Evolutionary conservation across 2,329 filamentous ascomycete species (phyloP).

Genomic region (Microsporum canis): DNA sequence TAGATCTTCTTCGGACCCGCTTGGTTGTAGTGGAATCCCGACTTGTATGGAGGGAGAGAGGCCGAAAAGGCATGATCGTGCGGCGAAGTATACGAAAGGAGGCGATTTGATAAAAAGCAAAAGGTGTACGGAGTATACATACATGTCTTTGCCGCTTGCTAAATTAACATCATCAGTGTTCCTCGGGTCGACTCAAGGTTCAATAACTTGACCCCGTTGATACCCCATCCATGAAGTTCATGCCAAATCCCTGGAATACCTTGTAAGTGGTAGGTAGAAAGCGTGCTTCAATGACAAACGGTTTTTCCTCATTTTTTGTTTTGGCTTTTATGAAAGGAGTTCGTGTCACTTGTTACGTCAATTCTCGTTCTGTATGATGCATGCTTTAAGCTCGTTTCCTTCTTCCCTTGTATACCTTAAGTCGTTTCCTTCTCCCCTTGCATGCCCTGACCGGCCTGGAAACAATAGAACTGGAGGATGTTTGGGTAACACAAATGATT

Average conservation of each 20-base stretch:
- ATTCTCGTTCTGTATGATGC: too few species aligned
- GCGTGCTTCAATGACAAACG: background rate
- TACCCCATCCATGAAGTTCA: background rate
- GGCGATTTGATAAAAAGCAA: background rate
- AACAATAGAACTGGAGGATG: too few species aligned
- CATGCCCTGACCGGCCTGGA: background rate
- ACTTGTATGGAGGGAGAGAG: background rate
- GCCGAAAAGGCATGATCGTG: background rate
- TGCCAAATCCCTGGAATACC: background rate
- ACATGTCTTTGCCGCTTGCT: background rate
- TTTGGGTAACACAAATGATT: background rate
- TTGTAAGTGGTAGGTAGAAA: background rate
- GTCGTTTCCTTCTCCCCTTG: too few species aligned
- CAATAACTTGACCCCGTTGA: slow-evolving; percentile 2
- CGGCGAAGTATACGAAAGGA: background rate
- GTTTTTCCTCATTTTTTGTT: background rate
- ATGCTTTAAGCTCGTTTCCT: too few species aligned
- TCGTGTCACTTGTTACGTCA: too few species aligned
- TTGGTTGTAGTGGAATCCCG: slow-evolving; percentile 1
- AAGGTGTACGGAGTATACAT: background rate
- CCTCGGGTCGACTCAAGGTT: slow-evolving; percentile 1
- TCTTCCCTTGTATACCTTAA: too few species aligned
- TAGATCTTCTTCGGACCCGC: background rate
- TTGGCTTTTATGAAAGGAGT: background rate
- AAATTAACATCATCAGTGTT: background rate